Conservation (phyloP, 257 asterid genomes). For the Solanum chilense region DNA sequence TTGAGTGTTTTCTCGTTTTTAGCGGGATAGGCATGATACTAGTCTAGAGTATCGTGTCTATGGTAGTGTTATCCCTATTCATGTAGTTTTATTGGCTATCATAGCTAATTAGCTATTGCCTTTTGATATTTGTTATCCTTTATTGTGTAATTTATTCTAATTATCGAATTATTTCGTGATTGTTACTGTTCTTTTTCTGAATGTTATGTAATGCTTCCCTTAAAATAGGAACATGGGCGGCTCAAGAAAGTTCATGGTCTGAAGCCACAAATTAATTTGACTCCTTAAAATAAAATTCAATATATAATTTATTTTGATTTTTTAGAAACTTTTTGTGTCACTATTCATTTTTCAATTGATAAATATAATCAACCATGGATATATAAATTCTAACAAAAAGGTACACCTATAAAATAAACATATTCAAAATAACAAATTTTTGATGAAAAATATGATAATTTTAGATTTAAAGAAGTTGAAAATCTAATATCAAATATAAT, state of each 20-base stretch:
- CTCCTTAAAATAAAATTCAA: not conserved
- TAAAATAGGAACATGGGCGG: not conserved
- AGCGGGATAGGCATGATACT: too few species aligned
- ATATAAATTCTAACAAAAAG: not conserved
- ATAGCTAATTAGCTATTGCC: not conserved
- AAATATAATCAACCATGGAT: not conserved
- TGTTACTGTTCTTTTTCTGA: not conserved
- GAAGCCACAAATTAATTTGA: not conserved
- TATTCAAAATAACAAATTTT: too few species aligned
- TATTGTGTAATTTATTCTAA: too few species aligned
- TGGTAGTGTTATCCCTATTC: not conserved
- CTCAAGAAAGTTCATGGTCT: not conserved
- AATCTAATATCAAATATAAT: too few species aligned
- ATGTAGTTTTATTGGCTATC: not conserved
- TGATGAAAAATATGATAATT: not conserved
- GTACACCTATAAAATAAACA: not conserved
- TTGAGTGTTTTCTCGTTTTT: too few species aligned
- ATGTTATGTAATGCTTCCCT: too few species aligned
- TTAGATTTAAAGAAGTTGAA: not conserved
- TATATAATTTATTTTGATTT: too few species aligned
- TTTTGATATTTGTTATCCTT: not conserved
- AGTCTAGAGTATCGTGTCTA: not conserved
- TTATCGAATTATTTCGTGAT: not conserved
- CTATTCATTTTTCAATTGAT: not conserved
- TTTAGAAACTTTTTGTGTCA: not conserved